Conservation (phyloP, 2,329 filamentous ascomycete species). For the Alternaria sp. region DNA sequence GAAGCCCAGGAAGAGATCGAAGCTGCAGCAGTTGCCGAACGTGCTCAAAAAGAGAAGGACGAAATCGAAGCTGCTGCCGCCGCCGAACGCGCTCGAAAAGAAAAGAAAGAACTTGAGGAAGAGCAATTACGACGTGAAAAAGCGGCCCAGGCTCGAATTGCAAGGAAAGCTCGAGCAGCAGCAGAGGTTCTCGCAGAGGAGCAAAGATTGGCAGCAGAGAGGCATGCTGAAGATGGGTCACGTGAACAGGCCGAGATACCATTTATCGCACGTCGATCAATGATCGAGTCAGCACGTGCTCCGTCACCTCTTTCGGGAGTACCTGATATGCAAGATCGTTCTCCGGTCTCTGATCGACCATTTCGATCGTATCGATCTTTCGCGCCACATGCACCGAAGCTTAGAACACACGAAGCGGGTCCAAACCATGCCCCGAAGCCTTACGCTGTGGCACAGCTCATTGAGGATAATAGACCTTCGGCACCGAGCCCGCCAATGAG, state of each 20-base stretch:
- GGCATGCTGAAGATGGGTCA: conserved; percentile 15
- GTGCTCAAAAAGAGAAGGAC: conserved; percentile 13
- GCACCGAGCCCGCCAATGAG: conserved; percentile 47
- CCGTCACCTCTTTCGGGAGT: conserved; percentile 19
- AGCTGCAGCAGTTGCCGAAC: conserved; percentile 11
- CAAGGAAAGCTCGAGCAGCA: conserved; percentile 15
- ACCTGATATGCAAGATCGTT: conserved; percentile 20
- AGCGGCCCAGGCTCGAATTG: conserved; percentile 12
- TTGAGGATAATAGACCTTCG: conserved; percentile 46
- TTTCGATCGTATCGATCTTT: conserved; percentile 33
- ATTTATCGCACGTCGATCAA: conserved; percentile 7
- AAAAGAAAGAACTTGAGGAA: conserved; percentile 4
- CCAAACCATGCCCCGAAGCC: conserved; percentile 24
- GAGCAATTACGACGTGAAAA: conserved; percentile 15
- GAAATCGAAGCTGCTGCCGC: conserved; percentile 9
- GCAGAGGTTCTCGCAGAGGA: conserved; percentile 6
- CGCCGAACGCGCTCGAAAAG: conserved; percentile 8
- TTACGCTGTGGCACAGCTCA: conserved; percentile 27
- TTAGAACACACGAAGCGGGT: conserved; percentile 26
- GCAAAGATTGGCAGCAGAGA: conserved; percentile 13
- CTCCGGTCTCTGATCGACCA: conserved; percentile 27
- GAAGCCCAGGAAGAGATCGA: conserved; percentile 14
- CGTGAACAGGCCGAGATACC: conserved; percentile 14
- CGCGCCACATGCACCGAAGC: conserved; percentile 29
- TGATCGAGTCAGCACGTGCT: conserved; percentile 24